Evolutionary conservation across 345 rosid genomes (phyloP), one percentile per base, ranked within the genome.

Genomic region (Gossypium rotundifolium): DNA sequence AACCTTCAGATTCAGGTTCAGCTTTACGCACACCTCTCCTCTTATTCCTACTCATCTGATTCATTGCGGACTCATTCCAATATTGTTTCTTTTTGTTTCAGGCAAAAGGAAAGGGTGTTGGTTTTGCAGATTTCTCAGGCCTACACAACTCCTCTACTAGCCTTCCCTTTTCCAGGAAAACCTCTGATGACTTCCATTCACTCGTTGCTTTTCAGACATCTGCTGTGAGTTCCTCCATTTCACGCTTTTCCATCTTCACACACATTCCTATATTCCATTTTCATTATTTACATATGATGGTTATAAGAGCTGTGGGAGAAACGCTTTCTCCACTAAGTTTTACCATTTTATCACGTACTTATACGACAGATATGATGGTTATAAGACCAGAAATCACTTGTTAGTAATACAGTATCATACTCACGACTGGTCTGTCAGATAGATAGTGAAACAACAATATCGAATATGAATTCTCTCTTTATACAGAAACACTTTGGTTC

Each of bases 101-200:
- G 88, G 83, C 75, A 20, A 77, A 74, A 55, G 85, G 84, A 29
- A 88, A 87, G 84, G 93, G 95, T 13, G 84, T 94, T 78, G 93
- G 93, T 13, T 85, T 94, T 77, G 8, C 88, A 4, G 97, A 94
- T 46, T 89, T 92, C 84, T 91, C 97, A 12, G 95, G 97, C 70
- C 89, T 88, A 13, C 83, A 92, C 67, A 87, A 54, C 33, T 22
- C 62, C 84, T 86, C 96, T 20, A 65, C 87, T 12, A 82, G 83
- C 79, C 89, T 89, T 71, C 89, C 94, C 64, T 87, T 89, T 48
- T 71, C 81, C 72, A 83, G 81, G 88, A 92, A 84, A 74, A 42
- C 85, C 69, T 86, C 88, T 4, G 97, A 92, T 66, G 98, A 94
- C 76, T 91, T 91, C 71, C 76, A 75, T 77, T 89, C 96, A 7